Evolutionary conservation across 768 basidiomycete genomes (phyloP).

Genomic region (Tubosaeta sp.): DNA sequence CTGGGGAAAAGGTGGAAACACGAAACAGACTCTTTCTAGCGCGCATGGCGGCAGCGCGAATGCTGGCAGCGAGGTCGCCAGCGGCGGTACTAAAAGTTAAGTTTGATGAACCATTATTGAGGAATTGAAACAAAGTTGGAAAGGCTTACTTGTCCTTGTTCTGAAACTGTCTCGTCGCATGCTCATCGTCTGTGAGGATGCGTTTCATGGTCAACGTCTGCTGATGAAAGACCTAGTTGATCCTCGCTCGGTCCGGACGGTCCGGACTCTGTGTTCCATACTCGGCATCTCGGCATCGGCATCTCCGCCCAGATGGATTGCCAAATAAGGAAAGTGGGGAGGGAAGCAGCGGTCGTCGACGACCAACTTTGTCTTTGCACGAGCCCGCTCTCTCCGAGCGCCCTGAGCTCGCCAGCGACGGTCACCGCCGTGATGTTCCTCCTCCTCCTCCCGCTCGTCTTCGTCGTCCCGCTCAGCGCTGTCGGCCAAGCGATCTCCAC

Average conservation of each 20-base stretch:
- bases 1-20: conserved; percentile 7
- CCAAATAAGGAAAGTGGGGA: conserved; percentile 12
- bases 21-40: conserved; percentile 53
- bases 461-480: conserved; percentile 17
- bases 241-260: not conserved
- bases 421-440: not conserved
- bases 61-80: conserved; percentile 47
- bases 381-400: conserved; percentile 28
- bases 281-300: conserved; percentile 8
- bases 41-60: conserved; percentile 56
- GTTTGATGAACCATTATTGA: conserved; percentile 7
- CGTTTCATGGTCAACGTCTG: conserved; percentile 28
- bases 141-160: conserved; percentile 22
- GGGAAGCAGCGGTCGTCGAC: conserved; percentile 9
- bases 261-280: not conserved
- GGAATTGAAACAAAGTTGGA: conserved; percentile 8
- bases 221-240: not conserved
- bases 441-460: conserved; percentile 4
- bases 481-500: conserved; percentile 50
- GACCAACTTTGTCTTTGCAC: conserved; percentile 13
- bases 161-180: conserved; percentile 21
- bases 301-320: conserved; percentile 3
- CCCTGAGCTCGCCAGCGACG: conserved; percentile 6
- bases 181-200: conserved; percentile 31
- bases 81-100: conserved; percentile 34